Evolutionary conservation across 2,329 filamentous ascomycete species (phyloP).

Genomic region (Pseudogymnoascus sp.): DNA sequence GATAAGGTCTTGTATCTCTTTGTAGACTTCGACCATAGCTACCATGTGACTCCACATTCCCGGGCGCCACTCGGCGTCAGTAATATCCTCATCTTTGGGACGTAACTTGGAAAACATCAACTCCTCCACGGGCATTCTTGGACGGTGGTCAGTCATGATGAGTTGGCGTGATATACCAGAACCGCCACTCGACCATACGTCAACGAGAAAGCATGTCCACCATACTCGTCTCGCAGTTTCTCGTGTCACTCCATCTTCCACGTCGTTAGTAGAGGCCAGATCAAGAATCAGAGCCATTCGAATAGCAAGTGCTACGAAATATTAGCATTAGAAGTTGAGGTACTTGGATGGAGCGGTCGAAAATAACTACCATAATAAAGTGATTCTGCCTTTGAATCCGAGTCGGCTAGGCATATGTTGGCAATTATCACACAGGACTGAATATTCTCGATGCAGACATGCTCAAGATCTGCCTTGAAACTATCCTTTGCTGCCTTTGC

Average conservation of each 20-base stretch:
- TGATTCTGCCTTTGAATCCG: conserved; percentile 27
- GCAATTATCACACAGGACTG: conserved; percentile 29
- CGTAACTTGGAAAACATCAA: conserved; percentile 19
- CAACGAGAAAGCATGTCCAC: conserved; percentile 30
- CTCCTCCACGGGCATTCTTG: conserved; percentile 27
- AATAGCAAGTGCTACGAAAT: conserved; percentile 23
- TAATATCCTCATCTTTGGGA: conserved; percentile 20
- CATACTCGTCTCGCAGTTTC: conserved; percentile 28
- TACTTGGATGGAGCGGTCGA: neutral
- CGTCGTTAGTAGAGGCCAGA: conserved; percentile 15
- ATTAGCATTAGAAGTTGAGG: neutral
- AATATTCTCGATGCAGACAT: conserved; percentile 28
- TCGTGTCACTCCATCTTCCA: conserved; percentile 21
- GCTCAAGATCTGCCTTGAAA: conserved; percentile 26
- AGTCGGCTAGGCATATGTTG: conserved; percentile 26
- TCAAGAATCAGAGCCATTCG: conserved; percentile 30
- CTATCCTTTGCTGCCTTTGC: conserved; percentile 16
- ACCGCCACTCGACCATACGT: conserved; percentile 30
- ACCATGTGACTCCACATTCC: conserved; percentile 30
- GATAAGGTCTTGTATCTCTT: conserved; percentile 28
- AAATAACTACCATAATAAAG: conserved; percentile 26
- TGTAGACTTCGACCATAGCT: conserved; percentile 26
- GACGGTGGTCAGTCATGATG: conserved; percentile 8
- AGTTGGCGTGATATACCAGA: conserved; percentile 25
- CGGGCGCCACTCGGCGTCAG: conserved; percentile 16